Percentiles rank a stretch among this genome's conserved stretches.
These are phyloP conservation scores for Dactylorhiza incarnata DNA, from an alignment of 106 monocot species.

Conservation along the genomic window DNA sequence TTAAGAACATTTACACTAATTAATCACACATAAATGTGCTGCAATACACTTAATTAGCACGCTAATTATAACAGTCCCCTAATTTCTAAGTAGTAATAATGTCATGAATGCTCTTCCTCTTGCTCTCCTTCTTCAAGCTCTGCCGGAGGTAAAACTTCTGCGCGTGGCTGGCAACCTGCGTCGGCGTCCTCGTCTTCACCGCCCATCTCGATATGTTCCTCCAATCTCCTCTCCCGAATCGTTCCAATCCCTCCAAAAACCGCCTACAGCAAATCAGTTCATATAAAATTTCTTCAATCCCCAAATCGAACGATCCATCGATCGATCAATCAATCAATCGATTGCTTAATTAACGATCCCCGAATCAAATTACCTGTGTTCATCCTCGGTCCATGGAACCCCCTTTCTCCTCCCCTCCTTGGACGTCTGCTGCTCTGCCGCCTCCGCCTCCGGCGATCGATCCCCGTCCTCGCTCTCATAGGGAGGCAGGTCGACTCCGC, in stretches of 20 bases:
- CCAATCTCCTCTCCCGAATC: slow-evolving; percentile 55
- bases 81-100: slow-evolving; percentile 13
- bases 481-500: slow-evolving; percentile 26
- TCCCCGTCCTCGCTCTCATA: slow-evolving; percentile 8
- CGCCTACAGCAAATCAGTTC: slow-evolving; percentile 9
- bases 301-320: not conserved
- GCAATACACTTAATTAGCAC: no score
- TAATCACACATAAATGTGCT: no score
- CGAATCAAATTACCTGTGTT: slow-evolving; percentile 25
- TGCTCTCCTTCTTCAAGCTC: slow-evolving; percentile 19
- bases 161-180: slow-evolving; percentile 58
- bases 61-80: no score
- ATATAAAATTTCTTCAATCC: not conserved
- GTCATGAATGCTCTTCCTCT: slow-evolving; percentile 61
- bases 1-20: no score
- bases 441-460: not conserved
- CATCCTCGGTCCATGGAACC: slow-evolving; percentile 45
- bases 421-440: not conserved
- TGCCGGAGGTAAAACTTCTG: slow-evolving; percentile 47
- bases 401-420: slow-evolving; percentile 31
- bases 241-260: slow-evolving; percentile 35
- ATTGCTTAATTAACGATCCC: not conserved
- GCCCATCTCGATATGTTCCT: slow-evolving; percentile 49
- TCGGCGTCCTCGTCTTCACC: slow-evolving; percentile 48
- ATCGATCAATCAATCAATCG: not conserved